Evolutionary conservation across 768 basidiomycete genomes (phyloP), one percentile per base, ranked within the genome.

Genomic region (Zangia roseola): DNA sequence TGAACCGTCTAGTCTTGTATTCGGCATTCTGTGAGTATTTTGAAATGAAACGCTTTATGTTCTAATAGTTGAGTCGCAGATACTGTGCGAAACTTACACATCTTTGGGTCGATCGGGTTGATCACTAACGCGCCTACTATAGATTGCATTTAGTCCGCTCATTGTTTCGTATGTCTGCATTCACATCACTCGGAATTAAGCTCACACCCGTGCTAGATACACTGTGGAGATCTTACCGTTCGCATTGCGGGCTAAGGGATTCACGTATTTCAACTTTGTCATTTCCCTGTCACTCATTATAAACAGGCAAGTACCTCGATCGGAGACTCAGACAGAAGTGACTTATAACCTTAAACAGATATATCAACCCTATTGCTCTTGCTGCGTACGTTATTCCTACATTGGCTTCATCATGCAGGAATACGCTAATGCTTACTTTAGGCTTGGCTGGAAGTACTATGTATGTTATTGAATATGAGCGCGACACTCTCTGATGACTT

Each of bases 401-500:
- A 16, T 45, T 16, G 28, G 10, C 20, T 21, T 28, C 10, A 10
- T 12, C 5, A 20, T 3, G 5, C 2, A 17, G n/a, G 20, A 30
- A 3, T 16, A 37, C 14, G 9, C 16, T 24, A 7, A 40, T 26
- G 17, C 13, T 28, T 9, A 41, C 12, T n/a, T 55, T 21, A 61
- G 56, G 3, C 54, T 78, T 23, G 64, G 59, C 7, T 77, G 75
- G 75, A 75, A 74, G 53, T 21, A 73, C 63, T 74, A 74, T 56
- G 67, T 71, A 25, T 38, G 33, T 24, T 10, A 2, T 24, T 21
- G n/a, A n/a, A n/a, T n/a, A n/a, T n/a, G n/a, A n/a, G 10, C 10
- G 6, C 7, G 31, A 16, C 12, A 2, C 12, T 14, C 20, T n/a
- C 42, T 35, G 6, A 21, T 21, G 20, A 10, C 26, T 7, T 26